Conservation (phyloP, 345 rosid species). For the Geranium brycei region DNA sequence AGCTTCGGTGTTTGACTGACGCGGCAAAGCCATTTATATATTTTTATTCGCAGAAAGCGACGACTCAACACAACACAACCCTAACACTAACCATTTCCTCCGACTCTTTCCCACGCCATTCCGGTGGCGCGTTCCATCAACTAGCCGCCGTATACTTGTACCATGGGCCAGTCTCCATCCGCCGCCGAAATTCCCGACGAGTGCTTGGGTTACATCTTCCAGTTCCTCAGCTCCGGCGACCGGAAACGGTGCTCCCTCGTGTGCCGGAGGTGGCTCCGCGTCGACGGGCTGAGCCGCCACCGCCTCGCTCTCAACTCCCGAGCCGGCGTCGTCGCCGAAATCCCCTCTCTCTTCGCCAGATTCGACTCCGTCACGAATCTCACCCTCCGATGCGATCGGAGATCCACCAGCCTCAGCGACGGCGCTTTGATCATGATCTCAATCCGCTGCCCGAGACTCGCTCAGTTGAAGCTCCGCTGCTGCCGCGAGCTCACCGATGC, state of each 20-base stretch:
- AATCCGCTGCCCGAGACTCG: slow-evolving; percentile 43
- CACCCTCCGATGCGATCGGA: slow-evolving; percentile 64
- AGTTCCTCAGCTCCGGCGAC: slow-evolving; percentile 51
- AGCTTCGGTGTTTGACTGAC: too few relatives aligned
- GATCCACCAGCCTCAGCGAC: slow-evolving; percentile 47
- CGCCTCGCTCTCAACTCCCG: slow-evolving; percentile 60
- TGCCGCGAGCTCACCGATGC: slow-evolving; percentile 74
- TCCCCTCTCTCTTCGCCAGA: slow-evolving; percentile 44
- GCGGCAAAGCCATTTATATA: too few relatives aligned
- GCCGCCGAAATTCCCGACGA: slow-evolving; percentile 58
- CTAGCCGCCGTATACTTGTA: not conserved
- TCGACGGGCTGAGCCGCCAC: slow-evolving; percentile 65
- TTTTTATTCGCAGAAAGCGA: too few relatives aligned
- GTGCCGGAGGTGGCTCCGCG: slow-evolving; percentile 62
- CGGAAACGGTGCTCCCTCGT: slow-evolving; percentile 66
- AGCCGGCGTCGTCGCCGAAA: slow-evolving; percentile 26
- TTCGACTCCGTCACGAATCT: slow-evolving; percentile 66
- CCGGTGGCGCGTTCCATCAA: not conserved
- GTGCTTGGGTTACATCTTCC: slow-evolving; percentile 67
- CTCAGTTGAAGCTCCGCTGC: slow-evolving; percentile 82
- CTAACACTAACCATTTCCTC: too few relatives aligned
- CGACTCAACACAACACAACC: too few relatives aligned
- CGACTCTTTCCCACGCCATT: too few relatives aligned
- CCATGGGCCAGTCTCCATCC: slow-evolving; percentile 2
- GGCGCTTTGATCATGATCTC: slow-evolving; percentile 49